Conservation (phyloP, 2,329 filamentous ascomycete species). For the Trichoderma simmonsii region DNA sequence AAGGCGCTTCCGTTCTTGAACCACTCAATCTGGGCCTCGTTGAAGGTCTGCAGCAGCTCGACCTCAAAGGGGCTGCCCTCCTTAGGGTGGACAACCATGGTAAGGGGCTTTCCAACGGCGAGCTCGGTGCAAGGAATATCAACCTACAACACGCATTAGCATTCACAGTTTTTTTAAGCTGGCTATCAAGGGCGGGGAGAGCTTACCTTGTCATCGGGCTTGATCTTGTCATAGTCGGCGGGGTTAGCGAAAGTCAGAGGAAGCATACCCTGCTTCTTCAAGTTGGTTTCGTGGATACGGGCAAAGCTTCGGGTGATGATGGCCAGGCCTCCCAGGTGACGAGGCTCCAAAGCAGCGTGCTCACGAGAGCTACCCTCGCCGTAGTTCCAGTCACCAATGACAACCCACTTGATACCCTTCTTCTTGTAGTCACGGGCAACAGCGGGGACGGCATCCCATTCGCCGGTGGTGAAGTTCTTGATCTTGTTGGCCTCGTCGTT, state of each 20-base stretch:
- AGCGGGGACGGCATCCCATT: conserved; percentile 84
- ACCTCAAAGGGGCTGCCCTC: conserved; percentile 78
- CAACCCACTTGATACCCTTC: conserved; percentile 94
- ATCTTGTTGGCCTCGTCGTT: conserved; percentile 98
- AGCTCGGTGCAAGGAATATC: conserved; percentile 87
- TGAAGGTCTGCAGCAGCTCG: conserved; percentile 92
- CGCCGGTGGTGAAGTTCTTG: conserved; percentile 81
- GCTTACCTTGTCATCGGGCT: conserved; percentile 76
- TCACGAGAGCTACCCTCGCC: conserved; percentile 97
- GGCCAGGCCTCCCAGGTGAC: conserved; percentile 93
- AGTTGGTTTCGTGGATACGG: conserved; percentile 99
- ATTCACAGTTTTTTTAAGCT: not conserved
- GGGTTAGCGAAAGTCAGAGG: conserved; percentile 92
- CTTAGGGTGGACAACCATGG: conserved; percentile 87
- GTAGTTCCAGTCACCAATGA: conserved; percentile 99
- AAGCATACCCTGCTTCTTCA: conserved; percentile 99
- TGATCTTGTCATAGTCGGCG: conserved; percentile 96
- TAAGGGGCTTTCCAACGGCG: conserved; percentile 88
- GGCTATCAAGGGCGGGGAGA: conserved; percentile 5
- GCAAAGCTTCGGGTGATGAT: conserved; percentile 96
- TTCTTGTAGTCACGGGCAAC: conserved; percentile 98
- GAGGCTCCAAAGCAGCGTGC: conserved; percentile 95
- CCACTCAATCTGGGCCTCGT: conserved; percentile 97
- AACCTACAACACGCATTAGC: conserved; percentile 44
- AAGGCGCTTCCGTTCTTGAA: conserved; percentile 97